Percentiles rank a stretch among this genome's conserved stretches.
Evolutionary conservation across 2,329 filamentous ascomycete genomes (phyloP).

Genomic region (Aureobasidium pullulans): DNA sequence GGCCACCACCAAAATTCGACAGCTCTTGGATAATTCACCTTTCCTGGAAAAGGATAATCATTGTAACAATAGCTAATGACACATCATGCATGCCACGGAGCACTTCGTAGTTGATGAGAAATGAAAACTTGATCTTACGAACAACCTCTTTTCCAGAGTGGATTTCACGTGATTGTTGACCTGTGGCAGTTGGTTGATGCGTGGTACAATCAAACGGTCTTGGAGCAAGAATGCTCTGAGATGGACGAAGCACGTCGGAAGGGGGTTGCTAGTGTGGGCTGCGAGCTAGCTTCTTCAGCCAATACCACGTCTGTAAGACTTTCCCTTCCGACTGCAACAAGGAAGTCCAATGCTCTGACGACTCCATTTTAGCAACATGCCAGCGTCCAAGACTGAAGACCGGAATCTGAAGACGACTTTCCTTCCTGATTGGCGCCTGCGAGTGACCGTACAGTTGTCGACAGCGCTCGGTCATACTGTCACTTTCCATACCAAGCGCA

Average conservation of each 20-base stretch:
- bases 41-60: neutral
- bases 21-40: neutral
- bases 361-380: too few species aligned
- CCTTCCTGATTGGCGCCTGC: neutral
- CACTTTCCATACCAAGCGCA: neutral
- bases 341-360: too few species aligned
- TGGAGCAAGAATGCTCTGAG: neutral
- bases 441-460: neutral
- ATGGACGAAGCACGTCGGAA: too few species aligned
- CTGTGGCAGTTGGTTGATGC: too few species aligned
- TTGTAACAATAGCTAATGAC: conserved; percentile 10
- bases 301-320: too few species aligned
- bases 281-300: too few species aligned
- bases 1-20: neutral
- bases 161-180: neutral
- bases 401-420: neutral
- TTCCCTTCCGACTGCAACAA: too few species aligned
- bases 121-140: neutral
- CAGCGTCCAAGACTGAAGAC: neutral
- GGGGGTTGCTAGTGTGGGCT: too few species aligned
- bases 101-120: conserved; percentile 4
- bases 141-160: neutral
- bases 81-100: conserved; percentile 1
- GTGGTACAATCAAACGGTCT: neutral
- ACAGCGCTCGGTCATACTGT: neutral